Evolutionary conservation across 805 yeast genomes (phyloP).

Genomic region (Priceomyces medius): DNA sequence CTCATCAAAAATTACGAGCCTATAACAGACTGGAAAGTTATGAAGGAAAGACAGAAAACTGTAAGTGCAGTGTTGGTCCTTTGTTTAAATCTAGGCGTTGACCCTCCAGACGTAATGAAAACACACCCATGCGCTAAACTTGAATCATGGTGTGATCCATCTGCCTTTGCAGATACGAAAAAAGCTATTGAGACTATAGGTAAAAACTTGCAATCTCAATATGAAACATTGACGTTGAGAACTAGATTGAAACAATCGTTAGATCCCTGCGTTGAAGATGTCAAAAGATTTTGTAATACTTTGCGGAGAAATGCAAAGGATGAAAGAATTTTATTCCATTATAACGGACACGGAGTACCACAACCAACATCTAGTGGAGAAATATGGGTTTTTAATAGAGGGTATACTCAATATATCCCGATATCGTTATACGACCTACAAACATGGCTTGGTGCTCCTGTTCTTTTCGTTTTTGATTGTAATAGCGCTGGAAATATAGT

Average conservation of each 20-base stretch:
- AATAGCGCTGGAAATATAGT: constrained; percentile 93
- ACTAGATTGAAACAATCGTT: constrained; percentile 87
- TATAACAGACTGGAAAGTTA: constrained; percentile 85
- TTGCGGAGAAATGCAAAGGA: constrained; percentile 88
- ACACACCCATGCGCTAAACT: constrained; percentile 89
- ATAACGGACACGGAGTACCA: constrained; percentile 98
- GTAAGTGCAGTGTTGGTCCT: constrained; percentile 89
- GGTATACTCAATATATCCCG: constrained; percentile 96
- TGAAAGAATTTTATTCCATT: constrained; percentile 89
- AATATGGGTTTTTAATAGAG: constrained; percentile 96
- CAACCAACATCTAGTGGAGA: constrained; percentile 96
- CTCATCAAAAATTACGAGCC: constrained; percentile 58
- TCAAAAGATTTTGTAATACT: constrained; percentile 86
- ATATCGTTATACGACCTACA: constrained; percentile 93
- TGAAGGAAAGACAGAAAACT: constrained; percentile 88
- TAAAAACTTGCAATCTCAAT: constrained; percentile 80
- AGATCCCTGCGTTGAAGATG: constrained; percentile 95
- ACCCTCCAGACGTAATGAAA: constrained; percentile 93
- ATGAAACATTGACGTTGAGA: constrained; percentile 82
- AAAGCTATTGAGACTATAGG: constrained; percentile 92
- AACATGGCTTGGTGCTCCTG: constrained; percentile 97
- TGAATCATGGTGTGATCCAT: constrained; percentile 94
- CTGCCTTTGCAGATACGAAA: constrained; percentile 75
- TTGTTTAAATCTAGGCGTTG: constrained; percentile 91
- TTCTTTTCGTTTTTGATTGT: constrained; percentile 92